Evolutionary conservation across 495 filamentous ascomycete species (phyloP).

Genomic region (Annulohypoxylon maeteangense): DNA sequence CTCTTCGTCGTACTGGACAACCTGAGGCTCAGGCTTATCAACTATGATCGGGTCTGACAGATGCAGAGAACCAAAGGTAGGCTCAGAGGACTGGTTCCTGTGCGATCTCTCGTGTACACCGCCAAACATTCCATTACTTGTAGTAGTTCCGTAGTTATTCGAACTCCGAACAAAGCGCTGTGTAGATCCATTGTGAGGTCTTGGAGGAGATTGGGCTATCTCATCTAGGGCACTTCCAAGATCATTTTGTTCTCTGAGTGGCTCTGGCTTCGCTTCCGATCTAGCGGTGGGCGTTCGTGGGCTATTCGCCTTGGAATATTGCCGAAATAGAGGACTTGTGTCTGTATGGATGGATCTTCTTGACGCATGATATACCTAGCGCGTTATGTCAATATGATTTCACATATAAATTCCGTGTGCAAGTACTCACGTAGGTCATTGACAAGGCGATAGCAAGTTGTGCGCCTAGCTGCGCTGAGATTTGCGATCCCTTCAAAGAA

Average conservation of each 20-base stretch:
- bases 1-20: conserved; percentile 56
- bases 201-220: conserved; percentile 47
- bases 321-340: conserved; percentile 67
- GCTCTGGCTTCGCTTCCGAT: conserved; percentile 14
- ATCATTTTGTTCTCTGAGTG: conserved; percentile 34
- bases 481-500: conserved; percentile 52
- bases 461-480: conserved; percentile 55
- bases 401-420: background rate
- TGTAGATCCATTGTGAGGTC: conserved; percentile 8
- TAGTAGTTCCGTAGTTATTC: background rate
- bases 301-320: conserved; percentile 43
- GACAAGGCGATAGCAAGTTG: conserved; percentile 68
- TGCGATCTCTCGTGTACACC: background rate
- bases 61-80: conserved; percentile 29
- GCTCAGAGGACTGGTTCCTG: conserved; percentile 10
- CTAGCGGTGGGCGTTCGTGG: conserved; percentile 14
- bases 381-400: conserved; percentile 43
- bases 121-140: background rate
- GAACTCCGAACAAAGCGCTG: conserved; percentile 16
- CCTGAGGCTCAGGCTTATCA: conserved; percentile 27
- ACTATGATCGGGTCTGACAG: conserved; percentile 31
- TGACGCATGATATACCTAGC: conserved; percentile 58
- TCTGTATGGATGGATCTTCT: conserved; percentile 63
- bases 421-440: conserved; percentile 63
- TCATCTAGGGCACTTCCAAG: conserved; percentile 57